A percentile compares a stretch with the other conserved stretches of the same genome.
These are phyloP conservation scores for Verticillium klebahnii DNA, from an alignment of 2,329 filamentous ascomycete genomes.

Conservation along the genomic window DNA sequence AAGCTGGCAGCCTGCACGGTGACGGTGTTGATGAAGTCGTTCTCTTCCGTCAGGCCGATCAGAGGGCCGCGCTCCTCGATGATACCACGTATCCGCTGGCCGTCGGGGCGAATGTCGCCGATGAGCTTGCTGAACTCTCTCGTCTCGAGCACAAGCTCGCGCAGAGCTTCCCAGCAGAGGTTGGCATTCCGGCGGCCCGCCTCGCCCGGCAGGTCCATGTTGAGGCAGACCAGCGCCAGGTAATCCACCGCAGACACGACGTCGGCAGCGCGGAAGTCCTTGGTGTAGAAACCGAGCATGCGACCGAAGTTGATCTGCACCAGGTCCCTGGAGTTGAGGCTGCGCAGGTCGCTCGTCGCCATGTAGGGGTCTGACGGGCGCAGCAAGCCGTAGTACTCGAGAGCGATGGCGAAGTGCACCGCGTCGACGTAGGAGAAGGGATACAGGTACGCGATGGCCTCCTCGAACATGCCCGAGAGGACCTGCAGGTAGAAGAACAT, in stretches of 20 bases:
- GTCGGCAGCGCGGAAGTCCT: constrained; percentile 88
- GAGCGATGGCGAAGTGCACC: constrained; percentile 87
- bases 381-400: constrained; percentile 85
- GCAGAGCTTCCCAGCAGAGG: constrained; percentile 86
- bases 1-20: constrained; percentile 88
- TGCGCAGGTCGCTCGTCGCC: constrained; percentile 65
- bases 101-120: constrained; percentile 84
- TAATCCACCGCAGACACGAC: constrained; percentile 91
- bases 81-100: constrained; percentile 76
- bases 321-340: constrained; percentile 61
- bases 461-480: constrained; percentile 88
- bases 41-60: constrained; percentile 73
- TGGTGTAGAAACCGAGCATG: constrained; percentile 91
- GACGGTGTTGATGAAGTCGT: constrained; percentile 86
- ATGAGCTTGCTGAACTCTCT: constrained; percentile 92
- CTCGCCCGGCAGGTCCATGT: constrained; percentile 72
- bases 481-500: constrained; percentile 94
- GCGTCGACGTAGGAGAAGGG: constrained; percentile 88
- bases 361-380: constrained; percentile 78
- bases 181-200: constrained; percentile 71
- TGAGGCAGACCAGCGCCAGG: constrained; percentile 84
- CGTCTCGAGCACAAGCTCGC: constrained; percentile 93
- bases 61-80: constrained; percentile 82
- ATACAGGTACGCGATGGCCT: constrained; percentile 87
- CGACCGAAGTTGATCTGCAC: constrained; percentile 92